A percentile compares a stretch with the other conserved stretches of the same genome.
These are phyloP conservation scores for Rhynchospora pubera DNA, from an alignment of 176 grass and related monocot genomes.

Conservation along the genomic window DNA sequence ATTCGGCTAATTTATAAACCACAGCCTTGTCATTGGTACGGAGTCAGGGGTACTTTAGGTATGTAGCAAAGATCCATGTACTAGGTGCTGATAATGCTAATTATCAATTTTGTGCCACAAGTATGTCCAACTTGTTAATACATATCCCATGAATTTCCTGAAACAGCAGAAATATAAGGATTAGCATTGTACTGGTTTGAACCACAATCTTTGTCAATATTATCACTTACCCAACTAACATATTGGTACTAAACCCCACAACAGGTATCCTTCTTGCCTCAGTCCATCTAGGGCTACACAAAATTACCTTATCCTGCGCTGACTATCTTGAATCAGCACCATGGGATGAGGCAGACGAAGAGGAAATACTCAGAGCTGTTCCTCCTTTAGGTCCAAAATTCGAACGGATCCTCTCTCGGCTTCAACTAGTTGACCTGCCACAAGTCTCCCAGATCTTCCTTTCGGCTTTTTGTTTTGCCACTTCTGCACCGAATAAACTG, in stretches of 20 bases:
- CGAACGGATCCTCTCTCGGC: slow-evolving; percentile 55
- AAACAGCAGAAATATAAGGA: background rate
- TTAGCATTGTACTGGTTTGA: background rate
- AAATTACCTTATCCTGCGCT: slow-evolving; percentile 37
- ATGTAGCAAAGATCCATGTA: background rate
- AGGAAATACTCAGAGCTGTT: slow-evolving; percentile 50
- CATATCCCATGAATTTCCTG: background rate
- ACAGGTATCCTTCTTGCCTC: slow-evolving; percentile 47
- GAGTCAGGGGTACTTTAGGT: slow-evolving; percentile 68
- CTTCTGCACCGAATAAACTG: slow-evolving; percentile 19
- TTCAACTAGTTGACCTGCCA: slow-evolving; percentile 39
- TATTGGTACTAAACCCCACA: background rate
- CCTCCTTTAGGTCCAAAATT: slow-evolving; percentile 45
- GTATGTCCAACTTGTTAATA: background rate
- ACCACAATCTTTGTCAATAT: background rate
- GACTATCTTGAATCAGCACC: slow-evolving; percentile 74
- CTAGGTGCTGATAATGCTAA: background rate
- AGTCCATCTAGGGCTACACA: slow-evolving; percentile 37
- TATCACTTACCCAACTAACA: background rate
- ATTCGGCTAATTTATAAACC: slow-evolving; percentile 65
- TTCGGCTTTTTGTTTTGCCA: slow-evolving; percentile 58
- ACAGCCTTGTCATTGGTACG: slow-evolving; percentile 59
- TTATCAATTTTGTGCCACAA: background rate
- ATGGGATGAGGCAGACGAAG: slow-evolving; percentile 85
- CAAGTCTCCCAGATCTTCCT: slow-evolving; percentile 48